A percentile compares a stretch with the other conserved stretches of the same genome.
These are phyloP conservation scores for Thraustochytrium striatum DNA, from an alignment of 352 stramenopile species.

Conservation along the genomic window DNA sequence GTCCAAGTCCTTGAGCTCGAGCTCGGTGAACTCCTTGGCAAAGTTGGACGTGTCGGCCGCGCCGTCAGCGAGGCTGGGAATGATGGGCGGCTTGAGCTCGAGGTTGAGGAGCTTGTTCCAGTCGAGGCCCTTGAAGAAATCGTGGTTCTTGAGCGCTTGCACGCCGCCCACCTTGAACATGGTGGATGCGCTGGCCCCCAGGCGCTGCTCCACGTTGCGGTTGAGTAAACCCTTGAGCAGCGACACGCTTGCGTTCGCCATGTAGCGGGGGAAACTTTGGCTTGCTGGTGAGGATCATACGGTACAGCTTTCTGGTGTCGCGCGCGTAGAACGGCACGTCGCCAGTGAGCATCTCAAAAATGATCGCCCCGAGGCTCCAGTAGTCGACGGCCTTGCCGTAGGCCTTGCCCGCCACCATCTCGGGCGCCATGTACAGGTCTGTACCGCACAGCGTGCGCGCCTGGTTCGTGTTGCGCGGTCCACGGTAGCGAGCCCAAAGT, in stretches of 20 bases:
- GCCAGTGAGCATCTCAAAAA: slow-evolving; percentile 90
- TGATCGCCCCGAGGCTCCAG: slow-evolving; percentile 87
- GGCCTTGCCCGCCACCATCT: slow-evolving; percentile 68
- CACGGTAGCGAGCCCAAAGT: slow-evolving; percentile 86
- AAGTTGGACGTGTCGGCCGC: slow-evolving; percentile 49
- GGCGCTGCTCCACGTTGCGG: slow-evolving; percentile 46
- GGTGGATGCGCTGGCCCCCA: slow-evolving; percentile 60
- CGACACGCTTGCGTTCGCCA: not conserved
- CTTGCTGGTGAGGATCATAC: slow-evolving; percentile 69
- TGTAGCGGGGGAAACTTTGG: slow-evolving; percentile 34
- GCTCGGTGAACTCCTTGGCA: slow-evolving; percentile 40
- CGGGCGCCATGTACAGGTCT: slow-evolving; percentile 49
- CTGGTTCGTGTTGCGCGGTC: slow-evolving; percentile 67
- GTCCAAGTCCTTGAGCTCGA: slow-evolving; percentile 1
- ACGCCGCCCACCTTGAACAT: slow-evolving; percentile 60
- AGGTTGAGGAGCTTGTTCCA: slow-evolving; percentile 73
- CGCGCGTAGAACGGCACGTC: slow-evolving; percentile 85
- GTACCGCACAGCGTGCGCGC: slow-evolving; percentile 74
- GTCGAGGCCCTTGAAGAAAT: slow-evolving; percentile 81
- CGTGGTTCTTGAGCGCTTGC: slow-evolving; percentile 80
- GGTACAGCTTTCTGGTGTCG: slow-evolving; percentile 83
- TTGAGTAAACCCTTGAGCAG: slow-evolving; percentile 47
- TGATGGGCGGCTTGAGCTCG: slow-evolving; percentile 71
- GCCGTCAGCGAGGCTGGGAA: slow-evolving; percentile 69
- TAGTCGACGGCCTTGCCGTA: slow-evolving; percentile 87